Evolutionary conservation across 2,329 filamentous ascomycete species (phyloP), one percentile per base, ranked within the genome.

Genomic region (Aspergillus piperis): DNA sequence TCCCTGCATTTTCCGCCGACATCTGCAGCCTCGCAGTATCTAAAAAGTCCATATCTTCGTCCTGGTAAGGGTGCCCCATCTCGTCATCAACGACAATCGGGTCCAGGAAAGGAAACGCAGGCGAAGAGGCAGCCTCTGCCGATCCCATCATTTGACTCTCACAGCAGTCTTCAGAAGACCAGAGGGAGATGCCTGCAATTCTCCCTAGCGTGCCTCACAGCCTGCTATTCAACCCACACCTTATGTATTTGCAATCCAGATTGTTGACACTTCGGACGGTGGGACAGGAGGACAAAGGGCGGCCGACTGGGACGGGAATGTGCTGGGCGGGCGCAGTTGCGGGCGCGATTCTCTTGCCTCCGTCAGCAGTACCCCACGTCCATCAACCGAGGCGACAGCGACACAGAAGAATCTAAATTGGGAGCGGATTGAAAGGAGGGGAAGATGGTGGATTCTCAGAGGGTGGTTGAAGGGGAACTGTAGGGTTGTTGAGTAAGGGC

Each of bases 11-110:
- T 36, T 73, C 67, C 13, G 71, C 67, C 25, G 77, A 69, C 54
- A 75, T 73, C 39, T 78, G 72, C 27, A 75, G 69, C 57, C 74
- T 69, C 51, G 73, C 67, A 23, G 73, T 71, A 57, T 80, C 73
- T 49, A 81, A 70, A 48, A 80, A 78, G 57, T 78, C 75, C 71
- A 80, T 75, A 59, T 80, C 75, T 54, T 73, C 69, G 59, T 79
- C 74, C 58, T 74, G 72, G 60, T 76, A 77, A 36, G 72, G 63
- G 57, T 72, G 73, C 59, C 76, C 76, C 74, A 79, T 77, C 38
- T 79, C 77, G 67, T 75, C 75, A 64, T 78, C 76, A 57, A 78
- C 67, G 52, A 79, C 76, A 56, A 78, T 72, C 25, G 77, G 77
- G 61, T 79, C 77, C 61, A 78, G 62, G 25, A 69, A 58, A 63